A percentile compares a stretch with the other conserved stretches of the same genome.
phyloP scores from a whole-genome alignment of 257 asterid genomes.

The Thymus quinquecostatus region DNA sequence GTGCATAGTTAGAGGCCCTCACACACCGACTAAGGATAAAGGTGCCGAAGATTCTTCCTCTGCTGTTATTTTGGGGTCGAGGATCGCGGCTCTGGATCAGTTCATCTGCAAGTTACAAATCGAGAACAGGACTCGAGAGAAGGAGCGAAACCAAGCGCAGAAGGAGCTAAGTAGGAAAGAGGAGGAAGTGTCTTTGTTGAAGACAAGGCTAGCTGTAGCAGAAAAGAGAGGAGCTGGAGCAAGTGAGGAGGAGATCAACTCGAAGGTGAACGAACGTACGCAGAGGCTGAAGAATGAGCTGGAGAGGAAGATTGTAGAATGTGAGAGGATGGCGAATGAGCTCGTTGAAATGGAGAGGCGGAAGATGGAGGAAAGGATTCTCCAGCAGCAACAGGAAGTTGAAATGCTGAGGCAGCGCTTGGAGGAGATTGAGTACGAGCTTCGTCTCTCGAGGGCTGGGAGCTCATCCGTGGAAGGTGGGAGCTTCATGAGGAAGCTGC shows the following conservation, averaged over 20 bases:
- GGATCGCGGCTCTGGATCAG: constrained; percentile 83
- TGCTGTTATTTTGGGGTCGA: constrained; percentile 67
- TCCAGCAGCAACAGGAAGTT: constrained; percentile 66
- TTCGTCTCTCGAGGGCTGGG: constrained; percentile 53
- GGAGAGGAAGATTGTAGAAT: constrained; percentile 66
- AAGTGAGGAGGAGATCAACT: constrained; percentile 61
- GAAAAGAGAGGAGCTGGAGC: constrained; percentile 41
- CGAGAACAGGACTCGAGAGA: constrained; percentile 72
- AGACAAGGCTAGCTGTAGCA: constrained; percentile 54
- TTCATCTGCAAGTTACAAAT: constrained; percentile 73
- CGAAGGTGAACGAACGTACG: constrained; percentile 58
- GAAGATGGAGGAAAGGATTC: constrained; percentile 70
- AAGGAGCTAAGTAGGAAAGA: constrained; percentile 67
- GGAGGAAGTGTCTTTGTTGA: constrained; percentile 62
- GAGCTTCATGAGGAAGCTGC: constrained; percentile 57
- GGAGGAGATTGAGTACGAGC: constrained; percentile 74
- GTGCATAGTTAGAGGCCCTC: constrained; percentile 87
- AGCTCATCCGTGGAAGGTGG: constrained; percentile 55
- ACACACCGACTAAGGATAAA: constrained; percentile 72
- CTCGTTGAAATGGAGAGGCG: constrained; percentile 68
- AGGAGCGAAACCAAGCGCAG: constrained; percentile 65
- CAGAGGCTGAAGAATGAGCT: constrained; percentile 51
- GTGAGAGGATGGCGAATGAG: constrained; percentile 65
- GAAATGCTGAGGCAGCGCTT: constrained; percentile 73
- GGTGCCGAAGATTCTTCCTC: constrained; percentile 77